Evolutionary conservation across 1,284 basidiomycete genomes (phyloP).

Genomic region (Heterobasidion irregulare): DNA sequence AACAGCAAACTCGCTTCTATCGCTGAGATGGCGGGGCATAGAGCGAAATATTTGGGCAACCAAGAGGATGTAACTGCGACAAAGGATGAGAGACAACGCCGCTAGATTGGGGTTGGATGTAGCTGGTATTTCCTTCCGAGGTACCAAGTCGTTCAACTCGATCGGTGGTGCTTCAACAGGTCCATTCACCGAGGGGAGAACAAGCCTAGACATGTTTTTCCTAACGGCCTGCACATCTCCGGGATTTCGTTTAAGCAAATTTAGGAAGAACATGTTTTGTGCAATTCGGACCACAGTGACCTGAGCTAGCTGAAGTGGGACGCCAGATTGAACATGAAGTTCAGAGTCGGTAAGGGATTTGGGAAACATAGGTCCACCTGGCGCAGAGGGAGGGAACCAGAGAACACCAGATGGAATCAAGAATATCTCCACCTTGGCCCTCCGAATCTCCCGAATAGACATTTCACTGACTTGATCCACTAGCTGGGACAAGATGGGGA

Average conservation of each 20-base stretch:
- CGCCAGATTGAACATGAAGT: constrained; percentile 32
- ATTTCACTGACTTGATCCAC: constrained; percentile 61
- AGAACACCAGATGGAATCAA: constrained; percentile 63
- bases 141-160: constrained; percentile 34
- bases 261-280: constrained; percentile 63
- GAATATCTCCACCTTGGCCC: constrained; percentile 66
- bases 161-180: constrained; percentile 23
- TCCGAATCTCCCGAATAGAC: constrained; percentile 66
- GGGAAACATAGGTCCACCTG: constrained; percentile 53
- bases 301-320: constrained; percentile 41
- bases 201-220: constrained; percentile 59
- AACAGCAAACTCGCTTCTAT: constrained; percentile 61
- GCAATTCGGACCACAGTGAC: constrained; percentile 61
- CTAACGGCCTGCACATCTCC: constrained; percentile 68
- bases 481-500: constrained; percentile 52
- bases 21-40: constrained; percentile 71
- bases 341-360: constrained; percentile 22
- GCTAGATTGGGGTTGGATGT: constrained; percentile 18
- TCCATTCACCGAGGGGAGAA: constrained; percentile 40
- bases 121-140: constrained; percentile 16
- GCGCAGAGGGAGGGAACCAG: constrained; percentile 52
- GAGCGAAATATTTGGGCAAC: constrained; percentile 66
- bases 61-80: constrained; percentile 64
- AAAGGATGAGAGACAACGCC: constrained; percentile 49
- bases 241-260: constrained; percentile 58